Evolutionary conservation across 2,329 filamentous ascomycete species (phyloP).

Genomic region (Atkinsonella texensis): DNA sequence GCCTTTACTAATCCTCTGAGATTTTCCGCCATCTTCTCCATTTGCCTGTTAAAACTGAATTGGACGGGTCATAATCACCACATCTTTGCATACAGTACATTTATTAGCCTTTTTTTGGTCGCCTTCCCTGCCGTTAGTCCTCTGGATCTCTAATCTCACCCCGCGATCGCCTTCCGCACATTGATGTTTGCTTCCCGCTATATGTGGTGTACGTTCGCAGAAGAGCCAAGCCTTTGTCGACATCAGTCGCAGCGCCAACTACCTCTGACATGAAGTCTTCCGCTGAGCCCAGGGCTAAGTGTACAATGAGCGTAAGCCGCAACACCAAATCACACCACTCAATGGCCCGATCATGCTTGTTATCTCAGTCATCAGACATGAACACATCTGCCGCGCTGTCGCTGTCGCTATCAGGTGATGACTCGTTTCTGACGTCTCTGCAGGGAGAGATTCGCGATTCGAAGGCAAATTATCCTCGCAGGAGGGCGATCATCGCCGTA

Average conservation of each 20-base stretch:
- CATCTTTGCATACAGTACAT: neutral
- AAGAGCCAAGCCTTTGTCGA: neutral
- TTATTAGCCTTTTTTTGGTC: neutral
- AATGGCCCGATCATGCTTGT: slow-evolving; percentile 37
- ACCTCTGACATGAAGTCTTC: slow-evolving; percentile 36
- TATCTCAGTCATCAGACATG: slow-evolving; percentile 42
- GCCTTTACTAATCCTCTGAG: neutral
- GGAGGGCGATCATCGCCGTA: slow-evolving; percentile 55
- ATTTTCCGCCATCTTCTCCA: neutral
- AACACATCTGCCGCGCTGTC: slow-evolving; percentile 31
- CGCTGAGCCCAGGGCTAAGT: slow-evolving; percentile 28
- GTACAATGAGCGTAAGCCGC: slow-evolving; percentile 34
- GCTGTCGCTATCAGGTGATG: slow-evolving; percentile 33
- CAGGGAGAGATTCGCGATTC: slow-evolving; percentile 52
- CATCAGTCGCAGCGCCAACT: neutral
- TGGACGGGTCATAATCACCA: too few species aligned
- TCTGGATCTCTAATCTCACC: too few species aligned
- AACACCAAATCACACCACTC: slow-evolving; percentile 42
- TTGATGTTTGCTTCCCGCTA: neutral
- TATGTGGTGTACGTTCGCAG: neutral
- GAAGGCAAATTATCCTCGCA: slow-evolving; percentile 50
- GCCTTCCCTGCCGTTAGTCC: too few species aligned
- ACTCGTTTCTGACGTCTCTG: slow-evolving; percentile 43
- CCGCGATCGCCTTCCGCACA: too few species aligned
- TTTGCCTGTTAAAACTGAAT: neutral